Evolutionary conservation across 1,139 yeast species (phyloP).

Genomic region (Suhomyces bribrorum): DNA sequence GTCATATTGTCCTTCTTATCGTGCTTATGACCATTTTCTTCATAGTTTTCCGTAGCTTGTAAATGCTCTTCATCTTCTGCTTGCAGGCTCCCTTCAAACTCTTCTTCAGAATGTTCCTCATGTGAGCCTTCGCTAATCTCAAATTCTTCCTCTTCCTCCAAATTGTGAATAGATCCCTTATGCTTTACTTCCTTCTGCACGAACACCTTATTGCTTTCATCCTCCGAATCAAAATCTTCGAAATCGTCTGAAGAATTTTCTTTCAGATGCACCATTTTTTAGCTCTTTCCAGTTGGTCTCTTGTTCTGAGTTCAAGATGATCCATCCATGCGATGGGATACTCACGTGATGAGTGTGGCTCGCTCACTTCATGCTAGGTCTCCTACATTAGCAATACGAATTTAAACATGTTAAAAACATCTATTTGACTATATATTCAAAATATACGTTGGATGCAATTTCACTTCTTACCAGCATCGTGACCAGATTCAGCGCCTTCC

Average conservation of each 20-base stretch:
- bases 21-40: neutral
- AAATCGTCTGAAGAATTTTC: constrained; percentile 13
- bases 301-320: neutral
- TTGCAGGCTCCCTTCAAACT: too few species aligned
- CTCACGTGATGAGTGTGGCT: neutral
- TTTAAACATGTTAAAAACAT: too few species aligned
- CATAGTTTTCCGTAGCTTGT: neutral
- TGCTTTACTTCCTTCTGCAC: constrained; percentile 10
- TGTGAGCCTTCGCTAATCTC: constrained; percentile 23
- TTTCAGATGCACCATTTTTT: neutral
- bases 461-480: constrained; percentile 35
- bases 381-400: too few species aligned
- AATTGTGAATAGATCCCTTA: constrained; percentile 12
- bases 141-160: constrained; percentile 17
- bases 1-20: too few species aligned
- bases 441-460: neutral
- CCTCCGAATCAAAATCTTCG: constrained; percentile 21
- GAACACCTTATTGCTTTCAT: constrained; percentile 17
- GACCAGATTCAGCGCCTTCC: constrained; percentile 55
- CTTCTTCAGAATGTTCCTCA: constrained; percentile 13
- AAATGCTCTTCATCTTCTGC: too few species aligned
- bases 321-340: too few species aligned
- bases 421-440: too few species aligned
- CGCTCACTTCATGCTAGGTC: too few species aligned
- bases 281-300: neutral